Evolutionary conservation across 805 yeast genomes (phyloP), one percentile per base, ranked within the genome.

Genomic region (Saturnispora mendoncae): DNA sequence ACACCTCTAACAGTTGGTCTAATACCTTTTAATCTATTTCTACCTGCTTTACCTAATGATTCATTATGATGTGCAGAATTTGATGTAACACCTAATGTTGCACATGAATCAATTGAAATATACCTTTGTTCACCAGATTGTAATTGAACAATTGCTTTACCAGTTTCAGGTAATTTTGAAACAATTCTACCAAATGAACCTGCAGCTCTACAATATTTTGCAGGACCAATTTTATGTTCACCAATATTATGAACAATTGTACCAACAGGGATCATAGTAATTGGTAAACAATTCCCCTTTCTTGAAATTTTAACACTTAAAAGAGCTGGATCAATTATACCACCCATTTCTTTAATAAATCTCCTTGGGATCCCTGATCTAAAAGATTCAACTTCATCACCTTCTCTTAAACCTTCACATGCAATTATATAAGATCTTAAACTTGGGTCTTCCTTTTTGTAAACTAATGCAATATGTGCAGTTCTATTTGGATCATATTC

Each of bases 1-100:
- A 86, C 84, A 75, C 98, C 98, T 70, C 98, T 82, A 30, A 88
- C 97, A 39, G 80, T 77, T 28, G 98, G 98, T 64, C 97, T 79
- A 56, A 82, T 80, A 49, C 97, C 98, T 58, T 83, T 69, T 71
- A 87, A 81, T 61, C 98, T 80, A 40, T 81, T 71, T 64, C 97
- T 78, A 56, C 98, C 98, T 19, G 98, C 98, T 63, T 92, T 92
- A 72, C 98, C 98, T 67, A 86, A 75, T 45, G 84, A 74, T 48
- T 77, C 74, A 52, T 85, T 84, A 65, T 84, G 92, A 65, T 90
- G 96, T 51, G 87, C 97, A 40, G 85, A 76, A 61, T 92, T 92
- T 13, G 96, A 86, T 10, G 87, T 94, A 38, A 84, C 75, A 26
- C 98, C 98, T 47, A 92, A 69, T 1, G 97, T 87, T 18, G 97